phyloP scores from a whole-genome alignment of 73 alveolate species.

The Paramecium pentaurelia region DNA sequence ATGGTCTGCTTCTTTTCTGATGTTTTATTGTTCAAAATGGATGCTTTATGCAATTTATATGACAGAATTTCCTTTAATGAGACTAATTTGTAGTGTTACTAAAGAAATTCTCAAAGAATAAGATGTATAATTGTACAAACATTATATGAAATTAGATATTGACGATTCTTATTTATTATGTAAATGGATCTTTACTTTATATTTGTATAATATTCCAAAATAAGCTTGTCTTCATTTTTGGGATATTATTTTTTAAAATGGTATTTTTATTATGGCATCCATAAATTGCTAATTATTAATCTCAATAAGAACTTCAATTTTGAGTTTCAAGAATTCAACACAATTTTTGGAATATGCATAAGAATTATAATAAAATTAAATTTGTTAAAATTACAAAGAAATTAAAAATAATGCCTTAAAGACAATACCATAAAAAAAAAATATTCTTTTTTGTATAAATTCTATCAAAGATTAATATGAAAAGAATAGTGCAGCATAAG shows the following conservation, averaged over 20 bases:
- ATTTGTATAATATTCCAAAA: not conserved
- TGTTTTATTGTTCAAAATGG: slow-evolving; percentile 18
- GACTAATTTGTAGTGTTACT: not conserved
- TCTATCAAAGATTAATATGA: not conserved
- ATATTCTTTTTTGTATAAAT: not conserved
- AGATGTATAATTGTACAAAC: not conserved
- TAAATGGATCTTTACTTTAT: slow-evolving; percentile 24
- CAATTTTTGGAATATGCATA: not conserved
- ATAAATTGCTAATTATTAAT: not conserved
- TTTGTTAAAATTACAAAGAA: not conserved
- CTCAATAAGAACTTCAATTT: not conserved
- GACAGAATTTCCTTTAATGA: slow-evolving; percentile 19
- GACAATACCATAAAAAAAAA: not conserved
- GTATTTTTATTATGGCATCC: not conserved
- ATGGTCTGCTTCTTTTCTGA: not conserved
- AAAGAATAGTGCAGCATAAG: not conserved
- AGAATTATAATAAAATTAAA: not conserved
- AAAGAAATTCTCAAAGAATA: not conserved
- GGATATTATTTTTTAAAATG: slow-evolving; percentile 1
- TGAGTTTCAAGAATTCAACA: not conserved
- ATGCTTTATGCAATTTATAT: slow-evolving; percentile 13
- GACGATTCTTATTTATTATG: slow-evolving; percentile 7
- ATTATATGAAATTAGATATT: not conserved
- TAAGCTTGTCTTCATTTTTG: not conserved
- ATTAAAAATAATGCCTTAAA: not conserved